Conservation (phyloP, 345 rosid species). For the Noccaea bulbosa region DNA sequence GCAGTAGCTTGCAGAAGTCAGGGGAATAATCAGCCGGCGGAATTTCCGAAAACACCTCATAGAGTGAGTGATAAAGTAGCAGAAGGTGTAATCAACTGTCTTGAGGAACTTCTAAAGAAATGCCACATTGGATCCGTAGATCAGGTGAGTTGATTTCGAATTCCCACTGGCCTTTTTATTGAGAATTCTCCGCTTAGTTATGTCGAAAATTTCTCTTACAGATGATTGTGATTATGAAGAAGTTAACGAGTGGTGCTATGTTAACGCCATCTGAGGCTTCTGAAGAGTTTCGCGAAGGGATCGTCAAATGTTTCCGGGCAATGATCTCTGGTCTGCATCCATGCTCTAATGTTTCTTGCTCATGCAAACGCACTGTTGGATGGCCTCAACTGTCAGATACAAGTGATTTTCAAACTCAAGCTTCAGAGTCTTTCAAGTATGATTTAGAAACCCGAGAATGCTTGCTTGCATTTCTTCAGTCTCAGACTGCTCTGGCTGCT, state of each 20-base stretch:
- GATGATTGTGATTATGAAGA: constrained; percentile 84
- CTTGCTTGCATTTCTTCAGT: constrained; percentile 78
- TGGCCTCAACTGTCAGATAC: constrained; percentile 59
- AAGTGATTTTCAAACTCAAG: constrained; percentile 41
- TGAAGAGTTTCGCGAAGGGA: constrained; percentile 94
- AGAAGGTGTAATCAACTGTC: constrained; percentile 74
- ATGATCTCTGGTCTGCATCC: constrained; percentile 57
- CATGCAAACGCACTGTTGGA: constrained; percentile 57
- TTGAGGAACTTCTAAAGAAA: constrained; percentile 81
- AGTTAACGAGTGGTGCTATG: constrained; percentile 70
- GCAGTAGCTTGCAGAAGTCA: constrained; percentile 66
- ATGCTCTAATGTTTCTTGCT: constrained; percentile 66
- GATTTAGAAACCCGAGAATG: constrained; percentile 58
- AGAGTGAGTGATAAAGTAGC: constrained; percentile 79
- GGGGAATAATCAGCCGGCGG: constrained; percentile 36
- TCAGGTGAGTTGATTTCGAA: constrained; percentile 57
- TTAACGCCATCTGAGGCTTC: constrained; percentile 75
- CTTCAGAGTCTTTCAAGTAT: constrained; percentile 36
- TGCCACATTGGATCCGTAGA: constrained; percentile 62
- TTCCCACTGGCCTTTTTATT: neutral
- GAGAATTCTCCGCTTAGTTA: constrained; percentile 6
- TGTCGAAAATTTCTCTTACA: constrained; percentile 38
- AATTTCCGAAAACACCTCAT: constrained; percentile 25
- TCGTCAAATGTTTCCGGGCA: constrained; percentile 78
- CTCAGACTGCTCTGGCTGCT: constrained; percentile 74